phyloP scores from a whole-genome alignment of 2,329 filamentous ascomycete species.

The Fusarium albidum region DNA sequence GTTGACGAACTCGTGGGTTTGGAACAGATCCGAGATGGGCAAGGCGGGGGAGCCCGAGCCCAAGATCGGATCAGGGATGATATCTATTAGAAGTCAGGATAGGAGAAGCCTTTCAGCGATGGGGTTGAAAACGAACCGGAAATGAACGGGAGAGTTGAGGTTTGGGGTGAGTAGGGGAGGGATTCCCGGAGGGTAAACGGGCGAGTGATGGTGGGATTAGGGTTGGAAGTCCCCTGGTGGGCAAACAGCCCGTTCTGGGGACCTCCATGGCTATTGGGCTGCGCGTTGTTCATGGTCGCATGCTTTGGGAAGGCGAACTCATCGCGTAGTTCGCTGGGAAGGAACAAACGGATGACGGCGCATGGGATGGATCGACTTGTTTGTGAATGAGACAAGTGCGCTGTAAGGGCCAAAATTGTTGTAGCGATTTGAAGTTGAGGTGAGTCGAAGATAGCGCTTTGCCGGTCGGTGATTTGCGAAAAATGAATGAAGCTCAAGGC shows the following conservation, averaged over 20 bases:
- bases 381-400: slow-evolving; percentile 17
- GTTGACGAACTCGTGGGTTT: slow-evolving; percentile 65
- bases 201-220: slow-evolving; percentile 43
- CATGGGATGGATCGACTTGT: slow-evolving; percentile 36
- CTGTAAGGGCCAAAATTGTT: slow-evolving; percentile 9
- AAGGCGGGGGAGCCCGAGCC: slow-evolving; percentile 63
- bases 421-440: background rate
- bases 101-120: background rate
- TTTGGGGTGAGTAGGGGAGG: slow-evolving; percentile 83
- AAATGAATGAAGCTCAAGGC: slow-evolving; percentile 34
- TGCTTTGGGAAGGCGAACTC: slow-evolving; percentile 39
- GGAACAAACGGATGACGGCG: slow-evolving; percentile 37
- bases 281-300: slow-evolving; percentile 44
- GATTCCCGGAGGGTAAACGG: slow-evolving; percentile 77
- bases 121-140: slow-evolving; percentile 61
- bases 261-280: slow-evolving; percentile 42
- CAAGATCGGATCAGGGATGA: slow-evolving; percentile 71
- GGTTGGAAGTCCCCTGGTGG: slow-evolving; percentile 34
- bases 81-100: slow-evolving; percentile 55
- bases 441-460: slow-evolving; percentile 1
- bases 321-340: slow-evolving; percentile 44
- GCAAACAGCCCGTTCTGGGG: slow-evolving; percentile 46
- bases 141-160: slow-evolving; percentile 80
- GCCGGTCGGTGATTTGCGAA: background rate
- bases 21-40: slow-evolving; percentile 60